Conservation (phyloP, 768 basidiomycete species). For the Phallus indusiatus region DNA sequence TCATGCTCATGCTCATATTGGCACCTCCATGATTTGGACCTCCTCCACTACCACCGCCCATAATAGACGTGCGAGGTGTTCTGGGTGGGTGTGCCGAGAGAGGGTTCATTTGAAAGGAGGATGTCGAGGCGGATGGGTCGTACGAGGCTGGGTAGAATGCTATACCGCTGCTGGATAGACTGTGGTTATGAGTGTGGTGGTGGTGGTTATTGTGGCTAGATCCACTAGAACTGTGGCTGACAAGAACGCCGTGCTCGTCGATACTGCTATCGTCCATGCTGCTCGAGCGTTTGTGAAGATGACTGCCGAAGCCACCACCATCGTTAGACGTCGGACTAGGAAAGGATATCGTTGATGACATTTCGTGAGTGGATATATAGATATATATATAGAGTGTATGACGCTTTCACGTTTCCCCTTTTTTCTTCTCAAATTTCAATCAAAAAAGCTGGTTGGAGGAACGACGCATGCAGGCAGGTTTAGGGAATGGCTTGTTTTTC, state of each 20-base stretch:
- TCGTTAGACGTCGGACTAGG: constrained; percentile 26
- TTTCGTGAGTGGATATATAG: constrained; percentile 17
- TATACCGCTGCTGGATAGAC: constrained; percentile 32
- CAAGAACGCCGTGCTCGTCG: not conserved
- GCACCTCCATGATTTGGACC: too few relatives aligned
- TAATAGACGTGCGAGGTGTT: constrained; percentile 53
- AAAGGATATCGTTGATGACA: constrained; percentile 66
- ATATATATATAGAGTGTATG: too few relatives aligned
- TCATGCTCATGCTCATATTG: not conserved
- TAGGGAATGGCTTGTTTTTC: too few relatives aligned
- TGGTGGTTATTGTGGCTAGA: not conserved
- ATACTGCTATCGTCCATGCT: not conserved
- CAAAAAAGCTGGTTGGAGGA: too few relatives aligned
- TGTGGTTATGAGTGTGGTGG: constrained; percentile 12
- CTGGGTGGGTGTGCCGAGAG: constrained; percentile 71
- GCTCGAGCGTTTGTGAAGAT: not conserved
- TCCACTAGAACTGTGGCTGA: not conserved
- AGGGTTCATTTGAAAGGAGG: constrained; percentile 75
- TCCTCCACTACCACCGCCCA: constrained; percentile 2
- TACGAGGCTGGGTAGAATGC: constrained; percentile 51
- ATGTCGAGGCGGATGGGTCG: constrained; percentile 32
- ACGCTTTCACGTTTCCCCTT: too few relatives aligned
- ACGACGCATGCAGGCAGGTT: too few relatives aligned
- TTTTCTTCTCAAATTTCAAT: too few relatives aligned
- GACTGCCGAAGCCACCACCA: not conserved